Conservation (phyloP, 768 basidiomycete genomes). For the Boletus tylopilopsis region DNA sequence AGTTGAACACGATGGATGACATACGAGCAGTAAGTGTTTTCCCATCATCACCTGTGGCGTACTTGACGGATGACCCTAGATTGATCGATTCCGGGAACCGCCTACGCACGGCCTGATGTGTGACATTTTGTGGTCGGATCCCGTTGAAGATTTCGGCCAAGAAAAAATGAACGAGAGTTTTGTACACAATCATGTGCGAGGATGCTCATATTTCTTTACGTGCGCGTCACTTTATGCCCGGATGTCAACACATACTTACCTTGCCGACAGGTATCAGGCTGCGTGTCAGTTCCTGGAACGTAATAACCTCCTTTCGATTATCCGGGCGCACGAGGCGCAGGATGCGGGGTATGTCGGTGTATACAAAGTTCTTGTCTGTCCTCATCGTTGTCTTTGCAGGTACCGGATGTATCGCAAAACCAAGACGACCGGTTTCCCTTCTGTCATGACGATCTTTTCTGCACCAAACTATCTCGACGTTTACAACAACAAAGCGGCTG, state of each 20-base stretch:
- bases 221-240: slow-evolving; percentile 31
- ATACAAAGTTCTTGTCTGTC: neutral
- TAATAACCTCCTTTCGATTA: slow-evolving; percentile 94
- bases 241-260: neutral
- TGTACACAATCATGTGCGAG: slow-evolving; percentile 93
- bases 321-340: slow-evolving; percentile 97
- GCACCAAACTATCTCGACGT: slow-evolving; percentile 98
- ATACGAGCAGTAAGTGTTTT: slow-evolving; percentile 66
- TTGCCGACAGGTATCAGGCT: slow-evolving; percentile 73
- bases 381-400: slow-evolving; percentile 36
- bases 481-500: slow-evolving; percentile 98
- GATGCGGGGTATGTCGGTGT: slow-evolving; percentile 78
- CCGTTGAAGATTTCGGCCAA: slow-evolving; percentile 93
- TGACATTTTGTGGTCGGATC: slow-evolving; percentile 98
- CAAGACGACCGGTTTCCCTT: slow-evolving; percentile 96
- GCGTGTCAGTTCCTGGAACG: slow-evolving; percentile 97
- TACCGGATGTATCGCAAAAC: slow-evolving; percentile 99
- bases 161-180: slow-evolving; percentile 92
- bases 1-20: slow-evolving; percentile 93
- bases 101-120: slow-evolving; percentile 98
- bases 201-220: slow-evolving; percentile 95
- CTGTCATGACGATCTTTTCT: slow-evolving; percentile 99
- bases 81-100: slow-evolving; percentile 98
- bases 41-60: neutral
- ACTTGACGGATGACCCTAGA: slow-evolving; percentile 40